Conservation (phyloP, 768 basidiomycete genomes). For the Lanmaoa rubissima region DNA sequence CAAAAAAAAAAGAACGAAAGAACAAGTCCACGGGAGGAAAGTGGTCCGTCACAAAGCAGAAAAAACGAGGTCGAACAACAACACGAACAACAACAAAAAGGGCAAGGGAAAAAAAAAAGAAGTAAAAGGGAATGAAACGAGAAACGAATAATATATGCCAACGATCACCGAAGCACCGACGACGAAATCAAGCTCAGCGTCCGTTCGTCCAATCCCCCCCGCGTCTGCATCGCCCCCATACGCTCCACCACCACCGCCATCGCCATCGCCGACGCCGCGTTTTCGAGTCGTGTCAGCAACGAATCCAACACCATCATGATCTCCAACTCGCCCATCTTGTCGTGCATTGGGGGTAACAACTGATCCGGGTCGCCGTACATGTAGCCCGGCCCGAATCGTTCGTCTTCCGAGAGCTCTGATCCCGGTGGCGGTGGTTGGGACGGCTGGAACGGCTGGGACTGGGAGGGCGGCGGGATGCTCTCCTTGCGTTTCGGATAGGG, state of each 20-base stretch:
- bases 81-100: neutral
- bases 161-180: conserved; percentile 26
- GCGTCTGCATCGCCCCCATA: conserved; percentile 35
- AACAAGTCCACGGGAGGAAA: neutral
- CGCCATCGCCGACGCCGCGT: conserved; percentile 47
- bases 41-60: neutral
- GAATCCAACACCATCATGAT: conserved; percentile 75
- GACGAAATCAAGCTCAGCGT: conserved; percentile 45
- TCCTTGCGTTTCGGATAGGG: conserved; percentile 38
- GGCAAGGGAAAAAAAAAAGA: neutral
- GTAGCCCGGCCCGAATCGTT: conserved; percentile 32
- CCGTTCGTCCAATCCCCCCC: conserved; percentile 45
- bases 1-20: neutral
- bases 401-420: conserved; percentile 21
- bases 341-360: conserved; percentile 66
- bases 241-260: conserved; percentile 11
- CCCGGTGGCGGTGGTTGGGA: neutral
- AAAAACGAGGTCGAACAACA: neutral
- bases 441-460: conserved; percentile 4
- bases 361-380: conserved; percentile 60
- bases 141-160: neutral
- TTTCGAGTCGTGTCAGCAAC: conserved; percentile 72
- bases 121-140: neutral
- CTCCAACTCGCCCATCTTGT: conserved; percentile 70
- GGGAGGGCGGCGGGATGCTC: conserved; percentile 16